Evolutionary conservation across 805 yeast genomes (phyloP), one percentile per base, ranked within the genome.

Genomic region (Wickerhamomyces chaumierensis): DNA sequence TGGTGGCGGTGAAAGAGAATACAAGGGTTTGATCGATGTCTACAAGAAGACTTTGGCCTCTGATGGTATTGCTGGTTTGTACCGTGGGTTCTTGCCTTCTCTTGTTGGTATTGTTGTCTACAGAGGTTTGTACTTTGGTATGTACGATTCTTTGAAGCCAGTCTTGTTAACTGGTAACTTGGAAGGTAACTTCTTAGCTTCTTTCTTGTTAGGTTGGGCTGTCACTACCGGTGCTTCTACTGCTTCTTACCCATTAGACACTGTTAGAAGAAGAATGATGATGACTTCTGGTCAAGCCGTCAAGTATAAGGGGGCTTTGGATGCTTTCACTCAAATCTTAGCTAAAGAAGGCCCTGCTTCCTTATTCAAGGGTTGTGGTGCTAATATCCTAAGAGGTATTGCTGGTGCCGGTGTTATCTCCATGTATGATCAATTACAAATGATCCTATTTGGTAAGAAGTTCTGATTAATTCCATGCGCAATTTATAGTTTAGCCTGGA

Each of bases 251-350:
- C 95, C 95, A 73, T 80, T 86, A 68, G 95, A 86, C 71, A 85
- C 95, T 61, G 84, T 86, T 62, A 85, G 95, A 81, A 84, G 95
- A 81, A 83, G 95, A 80, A 86, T 86, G 95, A 86, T 86, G 95
- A 86, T 86, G 95, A 86, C 95, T 53, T 86, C 95, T 52, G 95
- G 95, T 66, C 92, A 84, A 72, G 94, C 94, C 60, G 90, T 85
- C 58, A 86, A 86, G 73, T 86, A 86, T 74, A 72, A 78, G 62
- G 88, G 92, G 69, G 90, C 95, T 51, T 71, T 81, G 62, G 95
- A 86, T 68, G 82, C 87, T 66, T 78, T 81, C 80, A 69, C 62
- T 56, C 68, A 84, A 73, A 83, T 86, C 64, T 85, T 86, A 57
- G 90, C 92, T 52, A 82, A 86, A 62, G 95, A 86, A 71, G 95